phyloP scores from a whole-genome alignment of 305 asterid species.

The Solanum aculeatissimum region DNA sequence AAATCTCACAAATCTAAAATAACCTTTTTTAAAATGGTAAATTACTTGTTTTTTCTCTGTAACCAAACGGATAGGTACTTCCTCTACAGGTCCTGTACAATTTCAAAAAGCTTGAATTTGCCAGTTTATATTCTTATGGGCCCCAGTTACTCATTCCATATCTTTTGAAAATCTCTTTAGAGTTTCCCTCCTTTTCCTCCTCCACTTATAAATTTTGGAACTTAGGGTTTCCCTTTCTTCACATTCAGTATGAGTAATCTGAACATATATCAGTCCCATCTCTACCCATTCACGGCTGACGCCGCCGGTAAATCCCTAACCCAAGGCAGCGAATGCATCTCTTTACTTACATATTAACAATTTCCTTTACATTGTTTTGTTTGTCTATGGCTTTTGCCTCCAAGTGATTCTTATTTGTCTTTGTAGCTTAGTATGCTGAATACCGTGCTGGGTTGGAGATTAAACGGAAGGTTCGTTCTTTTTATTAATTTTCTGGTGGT shows the following conservation, averaged over 20 bases:
- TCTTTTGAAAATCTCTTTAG: neutral
- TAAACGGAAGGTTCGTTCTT: neutral
- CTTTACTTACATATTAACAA: neutral
- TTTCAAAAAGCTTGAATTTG: neutral
- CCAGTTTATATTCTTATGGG: neutral
- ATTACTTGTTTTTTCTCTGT: neutral
- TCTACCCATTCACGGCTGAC: neutral
- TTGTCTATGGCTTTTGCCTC: neutral
- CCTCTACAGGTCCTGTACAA: neutral
- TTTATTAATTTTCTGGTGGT: neutral
- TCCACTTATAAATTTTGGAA: neutral
- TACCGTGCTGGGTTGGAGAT: neutral
- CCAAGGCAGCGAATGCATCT: neutral
- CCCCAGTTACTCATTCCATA: neutral
- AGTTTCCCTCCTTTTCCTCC: neutral
- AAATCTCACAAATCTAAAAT: too few relatives aligned
- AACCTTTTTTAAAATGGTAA: neutral
- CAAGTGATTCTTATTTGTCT: neutral
- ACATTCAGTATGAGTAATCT: neutral
- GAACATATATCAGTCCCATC: neutral
- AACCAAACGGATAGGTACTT: neutral
- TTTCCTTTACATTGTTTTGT: too few relatives aligned
- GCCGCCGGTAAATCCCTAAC: neutral
- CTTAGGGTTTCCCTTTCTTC: neutral
- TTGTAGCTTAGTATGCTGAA: neutral